phyloP scores from a whole-genome alignment of 768 basidiomycete genomes.

The Boletellus ananas region DNA sequence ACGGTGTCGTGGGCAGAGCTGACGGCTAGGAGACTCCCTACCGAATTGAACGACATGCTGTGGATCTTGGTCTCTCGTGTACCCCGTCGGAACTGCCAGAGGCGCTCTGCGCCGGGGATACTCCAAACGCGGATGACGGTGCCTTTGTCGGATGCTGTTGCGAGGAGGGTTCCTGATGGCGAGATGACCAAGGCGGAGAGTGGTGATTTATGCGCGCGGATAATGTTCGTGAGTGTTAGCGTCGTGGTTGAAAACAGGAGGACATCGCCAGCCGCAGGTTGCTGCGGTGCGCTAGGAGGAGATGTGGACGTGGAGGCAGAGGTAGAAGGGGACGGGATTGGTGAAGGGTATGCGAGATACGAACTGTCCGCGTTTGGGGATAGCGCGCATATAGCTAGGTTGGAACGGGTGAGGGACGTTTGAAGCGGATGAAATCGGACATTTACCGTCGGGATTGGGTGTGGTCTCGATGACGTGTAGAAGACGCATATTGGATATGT shows the following conservation, averaged over 20 bases:
- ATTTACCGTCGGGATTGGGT: constrained; percentile 86
- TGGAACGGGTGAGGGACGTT: constrained; percentile 3
- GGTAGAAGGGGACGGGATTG: constrained; percentile 78
- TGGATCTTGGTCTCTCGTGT: constrained; percentile 84
- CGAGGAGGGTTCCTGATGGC: constrained; percentile 81
- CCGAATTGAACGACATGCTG: constrained; percentile 79
- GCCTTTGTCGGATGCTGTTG: constrained; percentile 91
- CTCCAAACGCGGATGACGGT: constrained; percentile 96
- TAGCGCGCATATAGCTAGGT: constrained; percentile 87
- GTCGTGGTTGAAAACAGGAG: constrained; percentile 92
- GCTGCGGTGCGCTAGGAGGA: constrained; percentile 39
- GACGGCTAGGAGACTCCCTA: constrained; percentile 81
- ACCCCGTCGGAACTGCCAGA: constrained; percentile 94
- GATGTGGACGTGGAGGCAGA: constrained; percentile 41
- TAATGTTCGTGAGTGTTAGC: constrained; percentile 89
- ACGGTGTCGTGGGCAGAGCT: constrained; percentile 93
- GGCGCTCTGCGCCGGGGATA: constrained; percentile 85
- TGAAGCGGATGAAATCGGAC: neutral
- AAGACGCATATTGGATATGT: constrained; percentile 97
- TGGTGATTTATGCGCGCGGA: constrained; percentile 95
- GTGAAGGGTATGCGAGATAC: constrained; percentile 95
- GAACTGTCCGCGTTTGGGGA: constrained; percentile 92
- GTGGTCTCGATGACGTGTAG: constrained; percentile 97
- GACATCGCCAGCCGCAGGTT: constrained; percentile 70
- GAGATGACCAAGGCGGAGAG: constrained; percentile 87